Evolutionary conservation across 108 stramenopile species (phyloP).

Genomic region (Epithemia pelagica): DNA sequence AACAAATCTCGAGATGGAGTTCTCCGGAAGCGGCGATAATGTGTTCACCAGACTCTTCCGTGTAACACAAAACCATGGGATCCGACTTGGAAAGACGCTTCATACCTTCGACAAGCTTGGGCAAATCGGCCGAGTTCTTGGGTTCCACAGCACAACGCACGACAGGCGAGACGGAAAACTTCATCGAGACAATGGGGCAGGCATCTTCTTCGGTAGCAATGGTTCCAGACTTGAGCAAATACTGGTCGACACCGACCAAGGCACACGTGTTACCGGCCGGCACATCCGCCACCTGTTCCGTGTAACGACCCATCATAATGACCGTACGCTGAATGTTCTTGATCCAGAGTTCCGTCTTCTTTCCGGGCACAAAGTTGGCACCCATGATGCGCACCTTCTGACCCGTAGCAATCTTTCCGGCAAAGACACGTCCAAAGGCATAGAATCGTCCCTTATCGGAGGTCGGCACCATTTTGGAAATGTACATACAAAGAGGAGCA

Average conservation of each 20-base stretch:
- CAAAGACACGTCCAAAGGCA: conserved; percentile 99
- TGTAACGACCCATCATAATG: conserved; percentile 99
- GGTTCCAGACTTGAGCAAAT: conserved; percentile 99
- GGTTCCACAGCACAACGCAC: conserved; percentile 99
- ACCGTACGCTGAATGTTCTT: conserved; percentile 99
- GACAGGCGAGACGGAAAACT: conserved; percentile 99
- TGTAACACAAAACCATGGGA: conserved; percentile 99
- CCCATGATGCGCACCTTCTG: conserved; percentile 99
- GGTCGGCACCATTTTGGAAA: conserved; percentile 99
- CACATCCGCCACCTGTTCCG: conserved; percentile 97
- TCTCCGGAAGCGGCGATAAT: conserved; percentile 99
- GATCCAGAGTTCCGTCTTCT: conserved; percentile 99
- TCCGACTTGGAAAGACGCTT: conserved; percentile 99
- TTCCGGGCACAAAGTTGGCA: conserved; percentile 99
- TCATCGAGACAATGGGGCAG: conserved; percentile 98
- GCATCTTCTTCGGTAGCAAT: conserved; percentile 96
- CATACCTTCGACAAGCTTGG: conserved; percentile 99
- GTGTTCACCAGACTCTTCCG: conserved; percentile 99
- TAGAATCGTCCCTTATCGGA: conserved; percentile 99
- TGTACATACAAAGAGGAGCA: conserved; percentile 98
- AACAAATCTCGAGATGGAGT: conserved; percentile 99
- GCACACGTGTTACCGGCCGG: conserved; percentile 99
- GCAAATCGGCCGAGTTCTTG: conserved; percentile 99
- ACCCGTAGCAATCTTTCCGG: conserved; percentile 98
- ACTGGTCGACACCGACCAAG: conserved; percentile 99